These are phyloP conservation scores for Fusarium pseudocircinatum DNA, from an alignment of 2,329 filamentous ascomycete species.

Conservation along the genomic window DNA sequence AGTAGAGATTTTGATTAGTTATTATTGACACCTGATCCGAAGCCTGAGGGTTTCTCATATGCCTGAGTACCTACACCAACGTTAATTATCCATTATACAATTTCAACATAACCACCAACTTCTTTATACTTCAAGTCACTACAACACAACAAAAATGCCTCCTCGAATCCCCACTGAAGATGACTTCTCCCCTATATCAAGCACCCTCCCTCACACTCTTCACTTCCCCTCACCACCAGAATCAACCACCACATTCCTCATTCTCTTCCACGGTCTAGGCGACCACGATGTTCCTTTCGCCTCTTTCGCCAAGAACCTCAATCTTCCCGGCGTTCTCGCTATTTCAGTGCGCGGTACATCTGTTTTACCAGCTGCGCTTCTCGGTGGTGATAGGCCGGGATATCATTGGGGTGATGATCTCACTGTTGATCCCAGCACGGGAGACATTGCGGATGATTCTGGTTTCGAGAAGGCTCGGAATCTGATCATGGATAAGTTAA, in stretches of 20 bases:
- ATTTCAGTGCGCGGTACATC: conserved; percentile 78
- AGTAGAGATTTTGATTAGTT: not conserved
- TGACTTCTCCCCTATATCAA: conserved; percentile 58
- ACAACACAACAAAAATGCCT: conserved; percentile 48
- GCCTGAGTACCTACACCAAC: not conserved
- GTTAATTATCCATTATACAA: not conserved
- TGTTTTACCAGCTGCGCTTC: conserved; percentile 73
- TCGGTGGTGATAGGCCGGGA: conserved; percentile 48
- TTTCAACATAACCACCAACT: not conserved
- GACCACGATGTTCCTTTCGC: conserved; percentile 77
- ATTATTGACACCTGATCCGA: not conserved
- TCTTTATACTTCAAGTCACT: not conserved
- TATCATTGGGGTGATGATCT: conserved; percentile 77
- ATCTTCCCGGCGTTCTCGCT: conserved; percentile 79
- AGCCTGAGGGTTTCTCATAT: not conserved
- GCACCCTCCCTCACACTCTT: conserved; percentile 51
- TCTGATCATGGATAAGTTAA: conserved; percentile 60
- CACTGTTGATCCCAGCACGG: conserved; percentile 59
- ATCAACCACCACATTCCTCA: conserved; percentile 76
- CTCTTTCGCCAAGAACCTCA: conserved; percentile 72
- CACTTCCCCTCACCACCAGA: conserved; percentile 65
- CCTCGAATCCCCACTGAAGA: conserved; percentile 60
- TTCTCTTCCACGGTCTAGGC: conserved; percentile 87
- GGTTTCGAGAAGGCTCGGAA: conserved; percentile 63
- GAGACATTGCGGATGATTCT: conserved; percentile 68